phyloP scores from a whole-genome alignment of 1,139 yeast genomes.

The Debaryomyces udenii region DNA sequence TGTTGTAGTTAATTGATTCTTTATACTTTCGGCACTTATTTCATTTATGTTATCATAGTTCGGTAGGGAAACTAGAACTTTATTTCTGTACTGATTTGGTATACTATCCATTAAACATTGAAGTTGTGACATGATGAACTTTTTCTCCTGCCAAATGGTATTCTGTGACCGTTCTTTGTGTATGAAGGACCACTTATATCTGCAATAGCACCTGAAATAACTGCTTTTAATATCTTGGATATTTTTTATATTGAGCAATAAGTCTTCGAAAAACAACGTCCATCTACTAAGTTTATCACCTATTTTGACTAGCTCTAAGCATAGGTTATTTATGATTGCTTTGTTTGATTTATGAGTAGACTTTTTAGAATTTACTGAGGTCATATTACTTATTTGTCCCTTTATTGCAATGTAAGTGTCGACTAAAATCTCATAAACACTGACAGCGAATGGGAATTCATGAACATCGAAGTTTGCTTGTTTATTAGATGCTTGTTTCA shows the following conservation, averaged over 20 bases:
- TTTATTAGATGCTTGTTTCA: slow-evolving; percentile 1
- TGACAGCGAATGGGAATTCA: slow-evolving; percentile 23
- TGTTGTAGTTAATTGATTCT: slow-evolving; percentile 65
- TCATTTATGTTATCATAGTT: slow-evolving; percentile 66
- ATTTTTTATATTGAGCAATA: slow-evolving; percentile 17
- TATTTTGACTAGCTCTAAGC: slow-evolving; percentile 40
- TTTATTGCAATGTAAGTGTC: slow-evolving; percentile 48
- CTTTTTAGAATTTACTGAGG: slow-evolving; percentile 22
- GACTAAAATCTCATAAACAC: slow-evolving; percentile 58
- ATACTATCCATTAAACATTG: slow-evolving; percentile 22
- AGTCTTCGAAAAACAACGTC: slow-evolving; percentile 27
- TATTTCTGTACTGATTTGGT: background rate
- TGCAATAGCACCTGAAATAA: slow-evolving; percentile 9
- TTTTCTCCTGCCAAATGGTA: slow-evolving; percentile 33
- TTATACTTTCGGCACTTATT: slow-evolving; percentile 53
- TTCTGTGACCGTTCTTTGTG: slow-evolving; percentile 36
- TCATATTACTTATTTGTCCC: slow-evolving; percentile 24
- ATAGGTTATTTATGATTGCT: slow-evolving; percentile 30
- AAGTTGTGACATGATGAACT: slow-evolving; percentile 28
- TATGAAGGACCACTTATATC: slow-evolving; percentile 42
- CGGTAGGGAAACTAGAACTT: slow-evolving; percentile 25
- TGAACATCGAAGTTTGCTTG: background rate
- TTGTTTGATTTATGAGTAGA: slow-evolving; percentile 26
- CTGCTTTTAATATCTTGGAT: slow-evolving; percentile 8
- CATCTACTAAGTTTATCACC: slow-evolving; percentile 45